Evolutionary conservation across 1,139 yeast genomes (phyloP).

Genomic region (Candida labiduridarum): DNA sequence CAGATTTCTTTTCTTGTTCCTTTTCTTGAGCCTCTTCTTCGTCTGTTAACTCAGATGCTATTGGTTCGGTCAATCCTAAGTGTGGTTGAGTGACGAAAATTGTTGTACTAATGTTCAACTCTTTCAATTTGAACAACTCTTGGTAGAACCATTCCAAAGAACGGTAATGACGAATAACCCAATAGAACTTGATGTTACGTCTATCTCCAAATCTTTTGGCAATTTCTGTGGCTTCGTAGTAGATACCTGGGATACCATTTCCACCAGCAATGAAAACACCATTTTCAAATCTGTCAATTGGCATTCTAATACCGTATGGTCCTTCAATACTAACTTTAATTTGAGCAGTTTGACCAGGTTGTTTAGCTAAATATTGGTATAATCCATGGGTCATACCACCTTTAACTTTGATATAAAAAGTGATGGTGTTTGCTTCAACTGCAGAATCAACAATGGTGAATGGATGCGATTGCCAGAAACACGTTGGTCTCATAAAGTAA

Average conservation of each 20-base stretch:
- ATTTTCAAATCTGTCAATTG: constrained; percentile 53
- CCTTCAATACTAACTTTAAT: constrained; percentile 43
- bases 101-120: constrained; percentile 27
- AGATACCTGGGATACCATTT: constrained; percentile 67
- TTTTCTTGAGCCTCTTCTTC: constrained; percentile 20
- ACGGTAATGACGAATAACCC: constrained; percentile 42
- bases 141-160: constrained; percentile 55
- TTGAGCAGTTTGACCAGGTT: constrained; percentile 43
- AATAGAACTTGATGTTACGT: constrained; percentile 28
- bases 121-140: constrained; percentile 36
- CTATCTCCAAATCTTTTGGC: constrained; percentile 17
- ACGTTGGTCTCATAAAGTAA: constrained; percentile 39
- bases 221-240: constrained; percentile 33
- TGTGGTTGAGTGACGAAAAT: constrained; percentile 43
- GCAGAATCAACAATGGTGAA: constrained; percentile 49
- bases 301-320: constrained; percentile 38
- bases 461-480: constrained; percentile 63
- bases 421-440: constrained; percentile 30
- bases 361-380: constrained; percentile 45
- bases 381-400: constrained; percentile 49
- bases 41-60: constrained; percentile 14
- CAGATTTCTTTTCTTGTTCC: constrained; percentile 16
- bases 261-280: constrained; percentile 66
- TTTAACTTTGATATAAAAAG: constrained; percentile 42
- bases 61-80: constrained; percentile 16